Conservation (phyloP, 2,329 filamentous ascomycete genomes). For the Pseudogymnoascus sp. region DNA sequence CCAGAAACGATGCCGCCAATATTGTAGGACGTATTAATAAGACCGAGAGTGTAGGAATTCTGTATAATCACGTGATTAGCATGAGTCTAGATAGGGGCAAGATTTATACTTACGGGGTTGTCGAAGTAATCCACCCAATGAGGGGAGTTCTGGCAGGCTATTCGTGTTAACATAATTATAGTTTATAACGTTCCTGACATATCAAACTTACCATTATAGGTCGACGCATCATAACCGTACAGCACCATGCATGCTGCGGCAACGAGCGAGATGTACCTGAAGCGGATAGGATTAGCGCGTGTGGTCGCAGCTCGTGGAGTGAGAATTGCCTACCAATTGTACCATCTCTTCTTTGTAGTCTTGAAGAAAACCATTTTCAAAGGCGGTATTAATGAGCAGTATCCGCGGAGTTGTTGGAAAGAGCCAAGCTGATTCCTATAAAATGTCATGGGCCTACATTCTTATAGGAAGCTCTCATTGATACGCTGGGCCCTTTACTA, state of each 20-base stretch:
- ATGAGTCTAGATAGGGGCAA: background rate
- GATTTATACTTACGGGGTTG: conserved; percentile 15
- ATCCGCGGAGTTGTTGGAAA: background rate
- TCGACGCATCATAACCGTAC: conserved; percentile 68
- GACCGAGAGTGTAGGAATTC: conserved; percentile 40
- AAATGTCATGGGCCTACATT: background rate
- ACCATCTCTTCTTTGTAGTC: background rate
- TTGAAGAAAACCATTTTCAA: background rate
- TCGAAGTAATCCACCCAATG: conserved; percentile 64
- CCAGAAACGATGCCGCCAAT: conserved; percentile 64
- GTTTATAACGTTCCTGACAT: background rate
- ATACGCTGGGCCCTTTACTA: background rate
- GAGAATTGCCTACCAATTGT: conserved; percentile 3
- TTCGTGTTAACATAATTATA: background rate
- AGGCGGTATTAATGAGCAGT: background rate
- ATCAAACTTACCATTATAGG: conserved; percentile 55
- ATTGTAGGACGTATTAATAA: conserved; percentile 63
- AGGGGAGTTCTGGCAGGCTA: conserved; percentile 50
- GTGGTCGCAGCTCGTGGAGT: background rate
- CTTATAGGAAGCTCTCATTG: background rate
- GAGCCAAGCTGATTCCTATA: background rate
- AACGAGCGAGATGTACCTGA: conserved; percentile 62
- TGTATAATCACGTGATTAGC: conserved; percentile 24
- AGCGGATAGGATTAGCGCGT: background rate
- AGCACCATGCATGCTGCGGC: conserved; percentile 70